A percentile compares a stretch with the other conserved stretches of the same genome.
Evolutionary conservation across 176 grass and related monocot genomes (phyloP).

Genomic region (Guadua angustifolia): DNA sequence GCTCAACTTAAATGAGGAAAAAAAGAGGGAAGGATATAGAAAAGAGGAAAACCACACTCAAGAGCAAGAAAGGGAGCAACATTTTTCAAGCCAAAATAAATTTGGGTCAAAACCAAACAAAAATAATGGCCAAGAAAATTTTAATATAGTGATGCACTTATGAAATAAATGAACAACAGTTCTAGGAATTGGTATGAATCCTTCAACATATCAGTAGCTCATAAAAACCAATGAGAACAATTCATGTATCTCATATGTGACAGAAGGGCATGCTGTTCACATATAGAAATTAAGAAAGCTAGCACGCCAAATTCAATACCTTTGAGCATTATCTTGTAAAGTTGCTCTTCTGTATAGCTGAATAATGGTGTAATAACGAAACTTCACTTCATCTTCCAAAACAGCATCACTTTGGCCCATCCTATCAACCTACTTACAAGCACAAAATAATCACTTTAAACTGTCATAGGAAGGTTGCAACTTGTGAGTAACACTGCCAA

Average conservation of each 20-base stretch:
- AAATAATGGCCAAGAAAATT: not conserved
- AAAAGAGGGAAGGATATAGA: not conserved
- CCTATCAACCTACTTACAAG: conserved; percentile 70
- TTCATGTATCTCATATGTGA: conserved; percentile 9
- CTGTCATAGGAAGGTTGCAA: not conserved
- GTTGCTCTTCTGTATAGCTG: conserved; percentile 93
- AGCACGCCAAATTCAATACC: conserved; percentile 44
- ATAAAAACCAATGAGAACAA: conserved; percentile 4
- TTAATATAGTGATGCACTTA: not conserved
- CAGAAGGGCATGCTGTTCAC: not conserved
- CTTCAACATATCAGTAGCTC: conserved; percentile 6
- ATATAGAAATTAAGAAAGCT: conserved; percentile 6
- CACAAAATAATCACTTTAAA: conserved; percentile 38
- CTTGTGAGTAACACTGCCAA: not conserved
- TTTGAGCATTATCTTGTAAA: conserved; percentile 97
- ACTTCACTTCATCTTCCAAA: conserved; percentile 99
- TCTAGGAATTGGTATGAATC: conserved; percentile 12
- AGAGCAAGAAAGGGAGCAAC: not conserved
- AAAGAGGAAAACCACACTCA: conserved; percentile 9
- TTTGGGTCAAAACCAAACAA: conserved; percentile 20
- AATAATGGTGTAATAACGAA: conserved; percentile 91
- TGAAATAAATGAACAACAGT: not conserved
- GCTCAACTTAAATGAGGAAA: not conserved
- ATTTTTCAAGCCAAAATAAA: conserved; percentile 14
- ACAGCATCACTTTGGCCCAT: conserved; percentile 75